These are phyloP conservation scores for Vaccinium myrtillus DNA, from an alignment of 148 eudicot species.

Conservation along the genomic window DNA sequence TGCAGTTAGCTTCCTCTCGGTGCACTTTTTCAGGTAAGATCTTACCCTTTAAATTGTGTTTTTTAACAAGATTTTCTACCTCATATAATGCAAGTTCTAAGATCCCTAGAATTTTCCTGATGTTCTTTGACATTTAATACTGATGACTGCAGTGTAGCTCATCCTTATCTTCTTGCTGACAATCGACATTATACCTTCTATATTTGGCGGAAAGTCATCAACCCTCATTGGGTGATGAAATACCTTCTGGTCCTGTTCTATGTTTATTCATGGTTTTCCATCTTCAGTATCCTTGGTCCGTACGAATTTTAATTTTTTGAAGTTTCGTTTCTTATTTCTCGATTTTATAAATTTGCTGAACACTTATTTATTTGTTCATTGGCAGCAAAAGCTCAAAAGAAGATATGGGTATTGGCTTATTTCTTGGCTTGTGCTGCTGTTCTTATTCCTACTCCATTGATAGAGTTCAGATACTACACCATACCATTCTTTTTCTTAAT, in stretches of 20 bases:
- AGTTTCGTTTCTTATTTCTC: neutral
- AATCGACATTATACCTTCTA: constrained; percentile 92
- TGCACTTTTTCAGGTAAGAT: constrained; percentile 86
- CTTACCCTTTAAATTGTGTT: neutral
- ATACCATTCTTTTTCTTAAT: constrained; percentile 80
- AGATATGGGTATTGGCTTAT: constrained; percentile 71
- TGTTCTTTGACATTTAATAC: constrained; percentile 1
- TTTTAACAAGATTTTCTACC: neutral
- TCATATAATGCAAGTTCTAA: neutral
- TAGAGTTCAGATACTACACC: constrained; percentile 94
- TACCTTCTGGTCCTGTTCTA: constrained; percentile 77
- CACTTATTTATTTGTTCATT: constrained; percentile 12
- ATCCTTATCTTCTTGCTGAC: constrained; percentile 92
- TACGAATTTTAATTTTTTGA: neutral
- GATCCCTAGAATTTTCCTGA: neutral
- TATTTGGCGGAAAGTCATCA: constrained; percentile 90
- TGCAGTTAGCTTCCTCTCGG: constrained; percentile 52
- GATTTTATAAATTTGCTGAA: neutral
- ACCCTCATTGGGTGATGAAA: constrained; percentile 52
- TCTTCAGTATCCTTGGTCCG: constrained; percentile 61
- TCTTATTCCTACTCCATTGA: constrained; percentile 78
- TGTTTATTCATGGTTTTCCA: constrained; percentile 82
- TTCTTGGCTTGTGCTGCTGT: constrained; percentile 71
- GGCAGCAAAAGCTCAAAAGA: constrained; percentile 57
- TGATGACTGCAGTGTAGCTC: constrained; percentile 74